These are phyloP conservation scores for Catunica adiposa DNA, from an alignment of 2,329 filamentous ascomycete species.

Conservation along the genomic window DNA sequence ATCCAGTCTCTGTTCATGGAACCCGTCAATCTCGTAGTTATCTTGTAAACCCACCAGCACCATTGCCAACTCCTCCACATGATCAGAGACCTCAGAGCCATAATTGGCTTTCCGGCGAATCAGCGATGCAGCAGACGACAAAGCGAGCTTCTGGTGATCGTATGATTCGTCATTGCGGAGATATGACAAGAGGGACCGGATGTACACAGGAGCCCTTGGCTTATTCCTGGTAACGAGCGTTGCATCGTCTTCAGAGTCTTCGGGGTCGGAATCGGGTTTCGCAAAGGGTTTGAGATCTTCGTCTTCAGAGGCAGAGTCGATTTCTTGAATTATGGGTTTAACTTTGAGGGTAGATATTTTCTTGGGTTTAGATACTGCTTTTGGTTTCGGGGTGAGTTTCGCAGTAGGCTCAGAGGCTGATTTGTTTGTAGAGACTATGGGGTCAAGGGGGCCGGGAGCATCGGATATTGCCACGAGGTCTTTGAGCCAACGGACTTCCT, in stretches of 20 bases:
- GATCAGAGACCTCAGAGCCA: conserved; percentile 72
- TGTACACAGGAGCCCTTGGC: conserved; percentile 71
- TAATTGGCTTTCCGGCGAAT: conserved; percentile 81
- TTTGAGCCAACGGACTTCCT: conserved; percentile 63
- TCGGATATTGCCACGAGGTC: conserved; percentile 39
- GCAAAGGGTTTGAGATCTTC: conserved; percentile 60
- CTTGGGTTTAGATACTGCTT: conserved; percentile 18
- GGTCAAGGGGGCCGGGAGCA: conserved; percentile 25
- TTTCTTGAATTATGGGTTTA: conserved; percentile 46
- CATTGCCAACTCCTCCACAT: conserved; percentile 64
- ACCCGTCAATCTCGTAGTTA: conserved; percentile 64
- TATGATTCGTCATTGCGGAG: conserved; percentile 69
- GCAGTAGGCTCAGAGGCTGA: conserved; percentile 9
- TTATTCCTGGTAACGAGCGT: conserved; percentile 74
- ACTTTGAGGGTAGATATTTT: conserved; percentile 20
- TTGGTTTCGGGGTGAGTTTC: conserved; percentile 14
- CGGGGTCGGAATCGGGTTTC: conserved; percentile 74
- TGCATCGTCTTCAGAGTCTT: conserved; percentile 87
- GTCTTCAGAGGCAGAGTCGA: conserved; percentile 43
- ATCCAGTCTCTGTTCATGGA: conserved; percentile 59
- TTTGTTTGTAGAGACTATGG: too few relatives aligned
- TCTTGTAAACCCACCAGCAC: conserved; percentile 69
- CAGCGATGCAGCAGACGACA: conserved; percentile 59
- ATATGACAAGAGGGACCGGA: conserved; percentile 65
- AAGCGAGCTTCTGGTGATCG: conserved; percentile 65